Evolutionary conservation across 2,329 filamentous ascomycete species (phyloP).

Genomic region (Hysterium pulicare): DNA sequence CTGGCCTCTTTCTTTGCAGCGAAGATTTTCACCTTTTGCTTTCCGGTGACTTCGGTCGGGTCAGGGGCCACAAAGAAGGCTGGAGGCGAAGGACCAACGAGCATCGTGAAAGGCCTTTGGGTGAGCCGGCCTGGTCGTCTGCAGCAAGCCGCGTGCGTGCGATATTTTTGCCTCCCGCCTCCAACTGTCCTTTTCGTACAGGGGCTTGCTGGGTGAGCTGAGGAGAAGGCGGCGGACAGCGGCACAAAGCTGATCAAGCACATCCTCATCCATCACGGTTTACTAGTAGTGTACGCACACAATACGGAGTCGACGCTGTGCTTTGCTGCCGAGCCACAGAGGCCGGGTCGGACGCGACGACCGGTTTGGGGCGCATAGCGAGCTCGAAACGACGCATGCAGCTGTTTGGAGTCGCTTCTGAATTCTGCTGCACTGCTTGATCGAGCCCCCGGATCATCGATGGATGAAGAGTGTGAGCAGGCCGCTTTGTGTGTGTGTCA

Average conservation of each 20-base stretch:
- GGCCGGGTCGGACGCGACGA: no score
- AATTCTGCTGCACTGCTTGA: constrained; percentile 26
- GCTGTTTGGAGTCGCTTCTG: constrained; percentile 16
- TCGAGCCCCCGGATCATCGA: constrained; percentile 19
- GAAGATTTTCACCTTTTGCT: no score
- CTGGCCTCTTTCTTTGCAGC: neutral
- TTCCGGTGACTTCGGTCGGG: constrained; percentile 9
- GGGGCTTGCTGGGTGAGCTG: no score
- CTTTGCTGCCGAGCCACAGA: constrained; percentile 13
- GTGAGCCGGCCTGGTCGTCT: neutral
- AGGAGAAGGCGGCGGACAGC: neutral
- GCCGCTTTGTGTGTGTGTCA: constrained; percentile 1
- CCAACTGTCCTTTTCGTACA: neutral
- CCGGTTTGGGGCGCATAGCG: neutral
- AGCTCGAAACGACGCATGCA: constrained; percentile 4
- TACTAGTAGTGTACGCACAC: no score
- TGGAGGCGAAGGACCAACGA: constrained; percentile 11
- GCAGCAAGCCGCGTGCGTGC: constrained; percentile 3
- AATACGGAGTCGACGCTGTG: neutral
- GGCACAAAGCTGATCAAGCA: neutral
- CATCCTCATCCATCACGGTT: no score
- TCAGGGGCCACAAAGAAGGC: constrained; percentile 6
- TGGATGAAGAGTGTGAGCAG: no score
- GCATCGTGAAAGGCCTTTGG: constrained; percentile 1
- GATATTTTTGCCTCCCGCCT: constrained; percentile 3